Evolutionary conservation across 495 filamentous ascomycete genomes (phyloP).

Genomic region (Xylaria acuta): DNA sequence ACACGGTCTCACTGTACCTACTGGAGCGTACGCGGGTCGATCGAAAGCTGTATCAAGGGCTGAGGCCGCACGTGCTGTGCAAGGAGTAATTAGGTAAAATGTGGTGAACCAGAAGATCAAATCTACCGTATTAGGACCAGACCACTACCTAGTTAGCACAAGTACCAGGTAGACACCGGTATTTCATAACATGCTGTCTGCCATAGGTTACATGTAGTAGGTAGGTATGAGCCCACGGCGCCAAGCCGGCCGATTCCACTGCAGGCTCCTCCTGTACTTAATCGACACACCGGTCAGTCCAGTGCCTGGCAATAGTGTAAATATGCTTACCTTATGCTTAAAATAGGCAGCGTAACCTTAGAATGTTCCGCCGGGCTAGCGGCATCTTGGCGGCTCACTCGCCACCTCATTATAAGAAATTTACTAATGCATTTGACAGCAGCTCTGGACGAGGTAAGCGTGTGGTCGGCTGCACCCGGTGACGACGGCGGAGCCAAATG

Average conservation of each 20-base stretch:
- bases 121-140: not conserved
- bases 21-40: not conserved
- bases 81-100: not conserved
- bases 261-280: conserved; percentile 16
- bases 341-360: conserved; percentile 16
- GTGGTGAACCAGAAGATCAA: not conserved
- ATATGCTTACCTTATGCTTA: conserved; percentile 25
- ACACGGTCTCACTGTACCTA: not conserved
- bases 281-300: conserved; percentile 2
- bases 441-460: not conserved
- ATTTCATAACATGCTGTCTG: not conserved
- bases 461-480: not conserved
- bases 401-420: conserved; percentile 5
- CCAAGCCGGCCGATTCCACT: conserved; percentile 24
- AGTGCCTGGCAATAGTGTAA: not conserved
- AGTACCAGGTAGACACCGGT: not conserved
- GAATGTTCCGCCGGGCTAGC: conserved; percentile 8
- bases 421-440: conserved; percentile 25
- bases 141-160: not conserved
- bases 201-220: not conserved
- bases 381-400: conserved; percentile 15
- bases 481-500: not conserved
- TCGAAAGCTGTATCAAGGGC: conserved; percentile 13
- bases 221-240: not conserved
- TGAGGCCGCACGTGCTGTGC: conserved; percentile 6